These are phyloP conservation scores for Calocybe indica DNA, from an alignment of 768 basidiomycete genomes.

Conservation along the genomic window DNA sequence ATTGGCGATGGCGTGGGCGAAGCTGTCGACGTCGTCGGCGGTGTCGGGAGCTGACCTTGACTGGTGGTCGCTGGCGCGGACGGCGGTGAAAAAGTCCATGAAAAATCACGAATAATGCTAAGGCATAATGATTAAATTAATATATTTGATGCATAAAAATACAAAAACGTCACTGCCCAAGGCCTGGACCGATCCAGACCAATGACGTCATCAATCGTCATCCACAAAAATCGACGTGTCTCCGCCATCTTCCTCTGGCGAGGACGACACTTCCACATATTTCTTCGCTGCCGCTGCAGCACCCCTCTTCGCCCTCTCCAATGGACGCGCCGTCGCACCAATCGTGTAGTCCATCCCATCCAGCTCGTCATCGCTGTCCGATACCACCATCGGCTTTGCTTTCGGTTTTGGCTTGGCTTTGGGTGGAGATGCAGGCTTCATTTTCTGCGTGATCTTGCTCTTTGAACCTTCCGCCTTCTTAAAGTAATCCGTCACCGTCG, in stretches of 20 bases:
- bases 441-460: slow-evolving; percentile 53
- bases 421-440: slow-evolving; percentile 50
- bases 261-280: slow-evolving; percentile 57
- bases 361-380: slow-evolving; percentile 37
- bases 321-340: slow-evolving; percentile 32
- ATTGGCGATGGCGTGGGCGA: slow-evolving; percentile 49
- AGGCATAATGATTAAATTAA: not conserved
- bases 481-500: slow-evolving; percentile 57
- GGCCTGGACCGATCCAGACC: slow-evolving; percentile 8
- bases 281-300: slow-evolving; percentile 50
- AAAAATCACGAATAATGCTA: not conserved
- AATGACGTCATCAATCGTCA: slow-evolving; percentile 12
- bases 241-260: slow-evolving; percentile 37
- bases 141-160: not conserved
- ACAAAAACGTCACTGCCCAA: not conserved
- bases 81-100: slow-evolving; percentile 40
- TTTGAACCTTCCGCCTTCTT: slow-evolving; percentile 31
- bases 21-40: slow-evolving; percentile 29
- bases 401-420: slow-evolving; percentile 43
- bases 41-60: slow-evolving; percentile 8
- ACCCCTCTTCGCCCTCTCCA: slow-evolving; percentile 39
- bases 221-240: slow-evolving; percentile 45
- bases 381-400: slow-evolving; percentile 31
- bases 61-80: slow-evolving; percentile 12
- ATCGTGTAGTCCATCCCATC: slow-evolving; percentile 38